These are phyloP conservation scores for Vaucheria bursata DNA, from an alignment of 352 stramenopile species.

Conservation along the genomic window DNA sequence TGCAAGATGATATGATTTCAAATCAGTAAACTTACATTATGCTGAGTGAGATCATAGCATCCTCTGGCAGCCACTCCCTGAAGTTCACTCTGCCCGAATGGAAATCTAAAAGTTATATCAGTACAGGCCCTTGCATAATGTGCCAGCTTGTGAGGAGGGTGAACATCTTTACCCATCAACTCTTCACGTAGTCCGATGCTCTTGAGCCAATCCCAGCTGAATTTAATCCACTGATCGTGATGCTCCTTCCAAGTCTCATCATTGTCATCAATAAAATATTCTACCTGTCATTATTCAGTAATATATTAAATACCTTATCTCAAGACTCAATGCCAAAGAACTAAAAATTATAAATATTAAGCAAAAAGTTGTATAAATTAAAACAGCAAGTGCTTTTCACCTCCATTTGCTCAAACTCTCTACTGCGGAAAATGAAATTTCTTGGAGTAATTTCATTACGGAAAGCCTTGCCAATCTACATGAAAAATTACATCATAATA, in stretches of 20 bases:
- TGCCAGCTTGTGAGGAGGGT: constrained; percentile 68
- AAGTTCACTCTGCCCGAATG: constrained; percentile 89
- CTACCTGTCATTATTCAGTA: too few relatives aligned
- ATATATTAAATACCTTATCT: too few relatives aligned
- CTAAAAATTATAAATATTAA: too few relatives aligned
- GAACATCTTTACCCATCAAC: constrained; percentile 64
- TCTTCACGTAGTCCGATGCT: constrained; percentile 73
- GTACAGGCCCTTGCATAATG: constrained; percentile 92
- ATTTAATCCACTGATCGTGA: constrained; percentile 79
- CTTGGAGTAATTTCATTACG: constrained; percentile 94
- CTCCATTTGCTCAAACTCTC: constrained; percentile 97
- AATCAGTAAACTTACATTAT: too few relatives aligned
- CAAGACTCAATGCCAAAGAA: too few relatives aligned
- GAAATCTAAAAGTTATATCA: constrained; percentile 94
- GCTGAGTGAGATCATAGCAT: constrained; percentile 88
- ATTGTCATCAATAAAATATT: constrained; percentile 69
- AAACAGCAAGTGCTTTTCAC: too few relatives aligned
- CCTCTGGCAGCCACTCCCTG: constrained; percentile 83
- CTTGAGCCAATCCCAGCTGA: constrained; percentile 74
- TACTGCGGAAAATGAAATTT: constrained; percentile 91
- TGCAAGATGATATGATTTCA: too few relatives aligned
- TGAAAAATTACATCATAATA: constrained; percentile 89
- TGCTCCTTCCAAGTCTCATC: constrained; percentile 59
- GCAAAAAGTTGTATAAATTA: too few relatives aligned
- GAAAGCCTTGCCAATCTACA: constrained; percentile 97